Evolutionary conservation across 768 basidiomycete species (phyloP).

Genomic region (Pisolithus marmoratus): DNA sequence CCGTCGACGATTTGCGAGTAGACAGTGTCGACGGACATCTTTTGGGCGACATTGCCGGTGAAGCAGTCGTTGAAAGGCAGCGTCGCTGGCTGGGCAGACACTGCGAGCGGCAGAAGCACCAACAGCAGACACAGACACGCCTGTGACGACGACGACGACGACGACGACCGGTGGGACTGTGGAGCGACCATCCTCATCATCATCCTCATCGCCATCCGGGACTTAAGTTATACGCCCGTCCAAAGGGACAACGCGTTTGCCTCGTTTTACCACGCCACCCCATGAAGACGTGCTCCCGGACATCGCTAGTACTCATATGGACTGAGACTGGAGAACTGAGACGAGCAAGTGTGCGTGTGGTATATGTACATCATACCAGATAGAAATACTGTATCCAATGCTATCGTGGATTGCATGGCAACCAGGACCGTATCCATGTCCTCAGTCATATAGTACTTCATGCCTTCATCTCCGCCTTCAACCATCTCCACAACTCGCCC

Average conservation of each 20-base stretch:
- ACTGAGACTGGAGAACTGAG: too few relatives aligned
- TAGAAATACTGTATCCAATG: too few relatives aligned
- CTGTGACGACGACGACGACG: not conserved
- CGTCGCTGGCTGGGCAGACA: constrained; percentile 51
- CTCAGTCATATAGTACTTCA: constrained; percentile 2
- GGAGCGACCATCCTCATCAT: constrained; percentile 20
- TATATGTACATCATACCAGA: too few relatives aligned
- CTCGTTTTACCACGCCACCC: not conserved
- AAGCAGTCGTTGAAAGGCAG: constrained; percentile 70
- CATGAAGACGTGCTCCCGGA: too few relatives aligned
- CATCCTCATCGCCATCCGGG: too few relatives aligned
- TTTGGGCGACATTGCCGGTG: constrained; percentile 44
- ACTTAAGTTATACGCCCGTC: too few relatives aligned
- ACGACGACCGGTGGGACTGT: constrained; percentile 2
- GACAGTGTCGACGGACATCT: constrained; percentile 61
- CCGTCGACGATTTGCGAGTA: constrained; percentile 63
- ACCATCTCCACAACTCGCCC: constrained; percentile 23
- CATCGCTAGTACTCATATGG: too few relatives aligned
- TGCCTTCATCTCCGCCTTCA: constrained; percentile 16
- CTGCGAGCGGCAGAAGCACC: constrained; percentile 20
- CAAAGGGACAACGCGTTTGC: too few relatives aligned
- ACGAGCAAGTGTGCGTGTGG: too few relatives aligned
- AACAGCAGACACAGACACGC: constrained; percentile 8
- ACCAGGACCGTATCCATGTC: too few relatives aligned
- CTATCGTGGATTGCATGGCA: not conserved